Percentiles rank a stretch among this genome's conserved stretches.
phyloP scores from a whole-genome alignment of 768 basidiomycete genomes.

The Podaxis rugospora region DNA sequence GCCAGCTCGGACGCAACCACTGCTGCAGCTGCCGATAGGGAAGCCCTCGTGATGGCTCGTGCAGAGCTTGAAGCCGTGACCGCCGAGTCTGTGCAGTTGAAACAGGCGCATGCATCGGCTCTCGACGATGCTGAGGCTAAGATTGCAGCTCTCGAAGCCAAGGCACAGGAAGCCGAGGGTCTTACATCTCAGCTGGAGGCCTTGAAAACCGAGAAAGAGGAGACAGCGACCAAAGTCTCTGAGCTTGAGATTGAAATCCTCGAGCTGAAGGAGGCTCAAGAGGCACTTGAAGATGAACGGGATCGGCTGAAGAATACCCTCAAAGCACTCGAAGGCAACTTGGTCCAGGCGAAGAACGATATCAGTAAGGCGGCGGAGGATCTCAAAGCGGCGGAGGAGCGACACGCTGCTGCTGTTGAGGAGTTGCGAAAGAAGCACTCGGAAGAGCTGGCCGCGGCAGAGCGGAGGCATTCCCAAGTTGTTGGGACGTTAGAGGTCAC shows the following conservation, averaged over 20 bases:
- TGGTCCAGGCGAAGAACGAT: conserved; percentile 32
- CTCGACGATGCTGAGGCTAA: conserved; percentile 43
- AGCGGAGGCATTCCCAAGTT: conserved; percentile 40
- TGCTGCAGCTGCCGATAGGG: conserved; percentile 57
- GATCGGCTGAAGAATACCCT: conserved; percentile 40
- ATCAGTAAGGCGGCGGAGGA: conserved; percentile 38
- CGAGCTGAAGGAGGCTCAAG: conserved; percentile 70
- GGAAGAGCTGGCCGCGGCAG: conserved; percentile 38
- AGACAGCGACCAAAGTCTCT: conserved; percentile 64
- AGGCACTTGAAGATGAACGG: conserved; percentile 58
- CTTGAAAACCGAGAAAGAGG: conserved; percentile 65
- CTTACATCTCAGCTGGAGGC: conserved; percentile 46
- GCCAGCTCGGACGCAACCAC: conserved; percentile 38
- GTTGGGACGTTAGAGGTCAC: conserved; percentile 41
- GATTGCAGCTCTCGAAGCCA: conserved; percentile 42
- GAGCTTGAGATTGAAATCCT: conserved; percentile 81
- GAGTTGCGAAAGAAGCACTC: conserved; percentile 40
- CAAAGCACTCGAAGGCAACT: conserved; percentile 48
- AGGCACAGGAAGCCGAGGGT: conserved; percentile 34
- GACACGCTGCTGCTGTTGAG: conserved; percentile 39
- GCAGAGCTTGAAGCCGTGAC: conserved; percentile 54
- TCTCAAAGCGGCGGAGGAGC: conserved; percentile 39
- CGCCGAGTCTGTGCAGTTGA: conserved; percentile 48
- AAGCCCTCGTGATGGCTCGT: conserved; percentile 60
- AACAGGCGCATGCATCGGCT: conserved; percentile 43